Evolutionary conservation across 306 rosid genomes (phyloP).

Genomic region (Dryas octopetala): DNA sequence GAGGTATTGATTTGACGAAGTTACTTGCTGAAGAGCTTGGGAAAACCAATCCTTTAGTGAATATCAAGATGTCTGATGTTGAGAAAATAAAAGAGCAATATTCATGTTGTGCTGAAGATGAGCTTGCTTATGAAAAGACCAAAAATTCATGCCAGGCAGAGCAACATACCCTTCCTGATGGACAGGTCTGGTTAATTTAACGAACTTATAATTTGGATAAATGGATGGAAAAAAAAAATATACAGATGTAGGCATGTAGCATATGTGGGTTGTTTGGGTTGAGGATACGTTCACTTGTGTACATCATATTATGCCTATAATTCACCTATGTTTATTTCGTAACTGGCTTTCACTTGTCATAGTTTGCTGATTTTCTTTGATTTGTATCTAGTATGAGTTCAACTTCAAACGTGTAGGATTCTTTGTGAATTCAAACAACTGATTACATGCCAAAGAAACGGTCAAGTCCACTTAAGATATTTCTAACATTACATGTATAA

Average conservation of each 20-base stretch:
- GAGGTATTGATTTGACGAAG: conserved; percentile 83
- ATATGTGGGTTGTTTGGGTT: background rate
- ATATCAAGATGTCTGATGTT: conserved; percentile 65
- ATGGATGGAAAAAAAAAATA: background rate
- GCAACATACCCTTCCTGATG: conserved; percentile 91
- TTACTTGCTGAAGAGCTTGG: conserved; percentile 86
- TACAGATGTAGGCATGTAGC: background rate
- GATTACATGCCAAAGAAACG: too few species aligned
- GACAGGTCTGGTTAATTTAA: conserved; percentile 59
- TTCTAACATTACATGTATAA: background rate
- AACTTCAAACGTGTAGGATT: too few species aligned
- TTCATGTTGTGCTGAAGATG: conserved; percentile 94
- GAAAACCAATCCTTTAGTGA: conserved; percentile 72
- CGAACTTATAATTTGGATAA: background rate
- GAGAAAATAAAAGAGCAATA: conserved; percentile 88
- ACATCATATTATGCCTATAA: background rate
- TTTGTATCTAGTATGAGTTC: conserved; percentile 17
- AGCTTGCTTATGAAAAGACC: conserved; percentile 73
- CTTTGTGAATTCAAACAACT: too few species aligned
- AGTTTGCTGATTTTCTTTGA: background rate
- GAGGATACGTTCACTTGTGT: background rate
- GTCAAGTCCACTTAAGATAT: too few species aligned
- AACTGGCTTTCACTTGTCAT: background rate
- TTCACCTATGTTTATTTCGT: background rate
- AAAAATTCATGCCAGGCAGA: conserved; percentile 59